Evolutionary conservation across 441 rosid species (phyloP).

Genomic region (Populus tomentosa): DNA sequence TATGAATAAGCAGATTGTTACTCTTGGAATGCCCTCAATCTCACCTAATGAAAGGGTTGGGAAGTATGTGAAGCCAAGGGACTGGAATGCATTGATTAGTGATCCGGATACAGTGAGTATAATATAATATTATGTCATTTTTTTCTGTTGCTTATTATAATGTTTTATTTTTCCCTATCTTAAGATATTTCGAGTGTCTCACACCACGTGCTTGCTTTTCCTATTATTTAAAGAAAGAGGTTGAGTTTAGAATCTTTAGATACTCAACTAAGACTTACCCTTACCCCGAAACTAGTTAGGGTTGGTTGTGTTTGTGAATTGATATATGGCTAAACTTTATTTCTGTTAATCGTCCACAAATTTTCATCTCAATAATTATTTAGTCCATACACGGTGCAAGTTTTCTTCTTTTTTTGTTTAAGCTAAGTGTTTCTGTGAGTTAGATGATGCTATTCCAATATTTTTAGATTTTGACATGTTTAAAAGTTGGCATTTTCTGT

Average conservation of each 20-base stretch:
- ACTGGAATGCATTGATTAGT: constrained; percentile 76
- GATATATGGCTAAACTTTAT: not conserved
- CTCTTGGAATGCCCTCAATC: constrained; percentile 87
- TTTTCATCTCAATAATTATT: too few relatives aligned
- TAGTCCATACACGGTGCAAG: not conserved
- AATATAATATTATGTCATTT: not conserved
- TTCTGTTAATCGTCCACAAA: not conserved
- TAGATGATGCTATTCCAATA: not conserved
- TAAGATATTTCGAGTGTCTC: not conserved
- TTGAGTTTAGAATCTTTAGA: not conserved
- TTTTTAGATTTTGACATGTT: not conserved
- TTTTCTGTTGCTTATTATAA: not conserved
- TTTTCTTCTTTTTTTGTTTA: too few relatives aligned
- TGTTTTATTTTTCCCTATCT: not conserved
- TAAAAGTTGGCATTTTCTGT: not conserved
- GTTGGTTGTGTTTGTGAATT: not conserved
- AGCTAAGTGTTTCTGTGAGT: not conserved
- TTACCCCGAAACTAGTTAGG: not conserved
- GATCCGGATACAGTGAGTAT: constrained; percentile 82
- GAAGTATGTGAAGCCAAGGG: constrained; percentile 65
- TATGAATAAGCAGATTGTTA: constrained; percentile 62
- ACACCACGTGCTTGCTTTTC: not conserved
- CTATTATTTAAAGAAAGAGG: not conserved
- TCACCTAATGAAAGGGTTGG: constrained; percentile 84
- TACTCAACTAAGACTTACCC: not conserved